phyloP scores from a whole-genome alignment of 108 stramenopile species.

The Chaetoceros tenuissimus region DNA sequence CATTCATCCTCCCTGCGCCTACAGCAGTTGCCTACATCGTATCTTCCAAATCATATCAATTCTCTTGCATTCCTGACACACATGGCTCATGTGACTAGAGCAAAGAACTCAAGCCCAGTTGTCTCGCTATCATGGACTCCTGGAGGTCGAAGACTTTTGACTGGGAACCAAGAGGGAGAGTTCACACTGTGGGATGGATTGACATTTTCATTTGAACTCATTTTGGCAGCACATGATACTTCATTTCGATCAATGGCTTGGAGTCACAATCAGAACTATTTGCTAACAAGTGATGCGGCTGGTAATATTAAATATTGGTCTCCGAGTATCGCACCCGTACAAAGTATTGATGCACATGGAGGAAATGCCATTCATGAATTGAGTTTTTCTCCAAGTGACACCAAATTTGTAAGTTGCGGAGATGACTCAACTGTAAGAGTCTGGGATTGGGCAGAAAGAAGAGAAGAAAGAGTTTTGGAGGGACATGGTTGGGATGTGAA shows the following conservation, averaged over 20 bases:
- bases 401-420: slow-evolving; percentile 90
- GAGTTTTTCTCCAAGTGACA: slow-evolving; percentile 88
- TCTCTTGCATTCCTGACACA: slow-evolving; percentile 55
- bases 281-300: slow-evolving; percentile 82
- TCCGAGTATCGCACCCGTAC: slow-evolving; percentile 84
- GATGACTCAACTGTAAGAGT: slow-evolving; percentile 91
- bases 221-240: slow-evolving; percentile 80
- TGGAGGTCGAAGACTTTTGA: slow-evolving; percentile 75
- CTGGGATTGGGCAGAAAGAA: slow-evolving; percentile 85
- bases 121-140: slow-evolving; percentile 83
- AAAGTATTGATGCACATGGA: slow-evolving; percentile 77
- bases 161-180: slow-evolving; percentile 85
- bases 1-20: slow-evolving; percentile 59
- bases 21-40: slow-evolving; percentile 63
- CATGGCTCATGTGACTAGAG: slow-evolving; percentile 75
- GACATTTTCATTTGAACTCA: slow-evolving; percentile 82
- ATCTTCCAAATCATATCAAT: slow-evolving; percentile 32
- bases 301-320: slow-evolving; percentile 90
- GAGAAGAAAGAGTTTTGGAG: slow-evolving; percentile 74
- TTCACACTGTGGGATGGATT: slow-evolving; percentile 92
- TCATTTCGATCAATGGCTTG: slow-evolving; percentile 89
- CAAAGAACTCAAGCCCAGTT: slow-evolving; percentile 79
- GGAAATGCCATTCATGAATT: slow-evolving; percentile 84
- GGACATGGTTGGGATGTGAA: slow-evolving; percentile 98
- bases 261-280: slow-evolving; percentile 80